Conservation (phyloP, 2,329 filamentous ascomycete genomes). For the Colletotrichum sp. region DNA sequence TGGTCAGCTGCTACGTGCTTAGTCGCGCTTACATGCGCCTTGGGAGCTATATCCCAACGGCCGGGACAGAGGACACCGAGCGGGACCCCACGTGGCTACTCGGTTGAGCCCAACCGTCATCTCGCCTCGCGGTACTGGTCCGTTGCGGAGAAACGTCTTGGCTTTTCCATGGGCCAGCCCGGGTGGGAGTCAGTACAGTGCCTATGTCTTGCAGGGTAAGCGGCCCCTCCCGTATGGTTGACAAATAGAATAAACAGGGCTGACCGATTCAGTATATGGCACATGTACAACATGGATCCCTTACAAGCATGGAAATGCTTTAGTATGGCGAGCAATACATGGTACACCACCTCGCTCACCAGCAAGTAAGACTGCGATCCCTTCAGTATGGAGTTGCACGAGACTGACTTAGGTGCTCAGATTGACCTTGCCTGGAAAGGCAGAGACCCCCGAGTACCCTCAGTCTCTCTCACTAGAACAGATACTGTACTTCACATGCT, state of each 20-base stretch:
- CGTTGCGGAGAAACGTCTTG: constrained; percentile 19
- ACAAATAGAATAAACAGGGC: neutral
- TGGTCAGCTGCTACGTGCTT: constrained; percentile 20
- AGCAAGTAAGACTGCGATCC: neutral
- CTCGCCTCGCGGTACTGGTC: constrained; percentile 17
- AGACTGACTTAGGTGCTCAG: neutral
- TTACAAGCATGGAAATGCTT: constrained; percentile 22
- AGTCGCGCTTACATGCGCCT: constrained; percentile 15
- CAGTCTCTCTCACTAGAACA: constrained; percentile 10
- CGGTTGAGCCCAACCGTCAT: constrained; percentile 11
- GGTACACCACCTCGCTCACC: constrained; percentile 14
- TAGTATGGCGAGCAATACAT: constrained; percentile 17
- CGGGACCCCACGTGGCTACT: constrained; percentile 13
- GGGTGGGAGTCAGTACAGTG: constrained; percentile 18
- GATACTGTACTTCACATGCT: constrained; percentile 18
- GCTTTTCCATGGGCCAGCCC: constrained; percentile 18
- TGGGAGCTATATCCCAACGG: constrained; percentile 17
- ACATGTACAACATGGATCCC: constrained; percentile 23
- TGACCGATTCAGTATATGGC: constrained; percentile 14
- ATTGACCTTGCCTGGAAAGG: neutral
- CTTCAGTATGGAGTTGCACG: too few relatives aligned
- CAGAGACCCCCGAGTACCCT: neutral
- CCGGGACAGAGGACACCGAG: constrained; percentile 12
- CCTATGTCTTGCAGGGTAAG: constrained; percentile 19
- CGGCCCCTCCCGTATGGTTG: neutral